Base-by-base conservation (phyloP, 306 rosid genomes). In the Neltuma alba region DNA sequence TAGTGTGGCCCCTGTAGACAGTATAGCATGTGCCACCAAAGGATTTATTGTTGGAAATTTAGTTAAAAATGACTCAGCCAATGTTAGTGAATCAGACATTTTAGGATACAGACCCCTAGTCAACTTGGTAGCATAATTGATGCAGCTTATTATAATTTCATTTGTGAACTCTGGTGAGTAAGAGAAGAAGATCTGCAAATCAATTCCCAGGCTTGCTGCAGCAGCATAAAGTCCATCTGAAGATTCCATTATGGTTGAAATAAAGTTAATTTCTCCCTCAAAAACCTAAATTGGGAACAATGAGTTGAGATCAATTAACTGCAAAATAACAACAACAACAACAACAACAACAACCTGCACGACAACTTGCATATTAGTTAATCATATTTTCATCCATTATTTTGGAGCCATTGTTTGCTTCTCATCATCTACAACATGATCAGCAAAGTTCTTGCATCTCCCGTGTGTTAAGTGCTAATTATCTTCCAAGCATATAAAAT, bases 151-250 rank as follows among this genome's bases (percentile, higher is more conserved):
- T n/a, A 89, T 87, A 47, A 92, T 86, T 68, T 89, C 95, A 81
- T 89, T 92, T 8, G 97, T 89, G 87, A 85, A 81, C 72, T 88
- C 97, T 42, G 92, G 85, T 58, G 97, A 88, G 82, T 87, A 81
- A 7, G 95, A 91, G 83, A 80, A 87, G 86, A 94, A 91, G 63
- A 92, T 82, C 93, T 92, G 98, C 84, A 94, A 87, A 85, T 90
- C 91, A 74, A 94, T 91, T 83, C 96, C 98, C 79, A 94, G 86
- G 86, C 97, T 86, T 3, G 95, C 85, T 76, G 97, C 97, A 27
- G 93, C 97, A 36, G 97, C 98, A 86, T 92, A 91, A 73, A 94
- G 92, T 82, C 88, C 97, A 85, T 92, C 97, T 5, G 98, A 94
- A 80, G 80, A 92, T 79, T 94, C 98, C 97, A 94, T 94, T 72